These are phyloP conservation scores for Alternaria sp. DNA, from an alignment of 2,329 filamentous ascomycete genomes.

Conservation along the genomic window DNA sequence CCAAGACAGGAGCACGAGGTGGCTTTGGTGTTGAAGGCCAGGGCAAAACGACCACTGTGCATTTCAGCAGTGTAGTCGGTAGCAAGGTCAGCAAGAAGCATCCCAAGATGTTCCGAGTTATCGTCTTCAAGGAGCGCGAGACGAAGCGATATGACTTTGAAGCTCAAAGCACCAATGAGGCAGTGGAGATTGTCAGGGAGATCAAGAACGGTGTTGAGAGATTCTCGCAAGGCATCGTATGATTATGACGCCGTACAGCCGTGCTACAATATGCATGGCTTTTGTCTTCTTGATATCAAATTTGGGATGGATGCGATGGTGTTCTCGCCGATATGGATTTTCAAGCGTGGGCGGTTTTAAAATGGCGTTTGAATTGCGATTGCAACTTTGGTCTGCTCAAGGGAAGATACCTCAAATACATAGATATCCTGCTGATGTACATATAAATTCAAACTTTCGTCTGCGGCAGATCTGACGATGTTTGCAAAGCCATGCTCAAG, in stretches of 20 bases:
- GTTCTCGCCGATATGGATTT: background rate
- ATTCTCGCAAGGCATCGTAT: slow-evolving; percentile 60
- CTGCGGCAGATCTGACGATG: background rate
- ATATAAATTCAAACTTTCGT: background rate
- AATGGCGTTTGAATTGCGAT: background rate
- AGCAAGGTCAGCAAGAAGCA: slow-evolving; percentile 82
- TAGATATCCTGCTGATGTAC: background rate
- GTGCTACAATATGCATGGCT: background rate
- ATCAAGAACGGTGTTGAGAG: slow-evolving; percentile 77
- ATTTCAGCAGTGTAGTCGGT: slow-evolving; percentile 81
- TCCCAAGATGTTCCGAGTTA: slow-evolving; percentile 78
- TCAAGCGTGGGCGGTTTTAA: background rate
- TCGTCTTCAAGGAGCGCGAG: slow-evolving; percentile 78
- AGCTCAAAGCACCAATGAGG: slow-evolving; percentile 73
- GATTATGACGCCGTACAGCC: background rate
- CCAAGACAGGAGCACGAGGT: slow-evolving; percentile 57
- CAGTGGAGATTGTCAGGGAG: slow-evolving; percentile 78
- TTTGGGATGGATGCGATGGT: background rate
- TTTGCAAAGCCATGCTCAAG: background rate
- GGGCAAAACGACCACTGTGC: slow-evolving; percentile 78
- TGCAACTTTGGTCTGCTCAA: background rate
- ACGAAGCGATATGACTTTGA: slow-evolving; percentile 87
- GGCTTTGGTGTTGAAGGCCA: slow-evolving; percentile 45
- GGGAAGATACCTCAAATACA: background rate
- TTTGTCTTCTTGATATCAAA: background rate